A percentile compares a stretch with the other conserved stretches of the same genome.
Evolutionary conservation across 352 stramenopile species (phyloP).

Genomic region (Vaucheria bursata): DNA sequence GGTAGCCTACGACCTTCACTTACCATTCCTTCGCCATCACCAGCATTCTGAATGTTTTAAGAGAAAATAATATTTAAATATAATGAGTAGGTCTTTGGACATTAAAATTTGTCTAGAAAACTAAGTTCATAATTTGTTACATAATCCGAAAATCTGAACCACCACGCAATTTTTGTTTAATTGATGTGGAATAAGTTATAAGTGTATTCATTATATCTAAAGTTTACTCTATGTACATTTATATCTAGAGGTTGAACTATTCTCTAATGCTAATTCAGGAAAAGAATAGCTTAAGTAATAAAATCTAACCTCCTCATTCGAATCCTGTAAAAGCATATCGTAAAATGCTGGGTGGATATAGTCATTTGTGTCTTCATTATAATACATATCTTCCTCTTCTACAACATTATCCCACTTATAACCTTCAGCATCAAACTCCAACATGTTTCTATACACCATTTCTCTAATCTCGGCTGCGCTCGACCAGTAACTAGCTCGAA

Average conservation of each 20-base stretch:
- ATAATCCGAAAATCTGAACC: not conserved
- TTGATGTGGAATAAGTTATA: too few relatives aligned
- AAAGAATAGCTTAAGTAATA: too few relatives aligned
- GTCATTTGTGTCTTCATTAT: constrained; percentile 34
- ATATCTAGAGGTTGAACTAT: too few relatives aligned
- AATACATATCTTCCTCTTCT: constrained; percentile 46
- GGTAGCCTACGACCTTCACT: constrained; percentile 23
- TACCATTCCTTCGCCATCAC: constrained; percentile 12
- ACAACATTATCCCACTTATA: not conserved
- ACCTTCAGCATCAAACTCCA: constrained; percentile 42
- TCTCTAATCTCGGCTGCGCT: constrained; percentile 40
- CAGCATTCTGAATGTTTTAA: not conserved
- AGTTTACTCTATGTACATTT: too few relatives aligned
- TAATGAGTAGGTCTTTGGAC: not conserved
- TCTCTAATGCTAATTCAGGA: too few relatives aligned
- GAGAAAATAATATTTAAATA: not conserved
- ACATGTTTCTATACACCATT: constrained; percentile 46
- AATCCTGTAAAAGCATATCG: constrained; percentile 16
- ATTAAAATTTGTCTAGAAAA: not conserved
- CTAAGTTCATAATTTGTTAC: not conserved
- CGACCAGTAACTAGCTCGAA: constrained; percentile 35
- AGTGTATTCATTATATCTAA: too few relatives aligned
- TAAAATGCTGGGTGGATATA: constrained; percentile 45
- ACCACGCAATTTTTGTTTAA: too few relatives aligned
- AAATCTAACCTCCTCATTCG: not conserved